phyloP scores from a whole-genome alignment of 352 stramenopile species.

The Pythium brachiatum region DNA sequence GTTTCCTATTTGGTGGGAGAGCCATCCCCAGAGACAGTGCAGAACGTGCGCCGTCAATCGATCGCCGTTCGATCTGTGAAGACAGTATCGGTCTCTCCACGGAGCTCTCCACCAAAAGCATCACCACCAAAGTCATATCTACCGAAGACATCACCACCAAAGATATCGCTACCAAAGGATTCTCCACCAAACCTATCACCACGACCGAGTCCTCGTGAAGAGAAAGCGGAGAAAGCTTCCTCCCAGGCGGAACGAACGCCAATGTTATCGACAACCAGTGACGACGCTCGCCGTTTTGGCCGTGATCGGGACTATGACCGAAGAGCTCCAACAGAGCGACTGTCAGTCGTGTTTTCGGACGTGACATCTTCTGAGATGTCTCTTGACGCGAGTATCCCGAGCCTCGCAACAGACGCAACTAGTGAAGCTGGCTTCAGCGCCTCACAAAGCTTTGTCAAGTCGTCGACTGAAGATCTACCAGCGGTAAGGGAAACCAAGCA shows the following conservation, averaged over 20 bases:
- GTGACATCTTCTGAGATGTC: constrained; percentile 45
- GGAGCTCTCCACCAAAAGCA: constrained; percentile 6
- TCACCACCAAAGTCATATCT: constrained; percentile 6
- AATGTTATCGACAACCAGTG: not conserved
- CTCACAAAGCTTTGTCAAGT: constrained; percentile 2
- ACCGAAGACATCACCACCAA: not conserved
- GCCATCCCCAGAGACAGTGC: constrained; percentile 12
- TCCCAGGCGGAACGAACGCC: not conserved
- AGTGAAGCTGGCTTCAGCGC: constrained; percentile 4
- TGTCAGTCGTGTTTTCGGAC: constrained; percentile 23
- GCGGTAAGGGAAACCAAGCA: not conserved
- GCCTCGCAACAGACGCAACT: constrained; percentile 30
- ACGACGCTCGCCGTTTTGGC: not conserved
- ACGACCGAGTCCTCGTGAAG: not conserved
- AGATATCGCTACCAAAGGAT: not conserved
- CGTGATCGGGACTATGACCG: not conserved
- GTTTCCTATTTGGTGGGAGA: not conserved
- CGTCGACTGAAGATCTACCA: constrained; percentile 11
- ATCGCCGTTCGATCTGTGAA: constrained; percentile 12
- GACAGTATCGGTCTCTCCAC: constrained; percentile 9
- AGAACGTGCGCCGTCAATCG: constrained; percentile 8
- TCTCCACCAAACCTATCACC: not conserved
- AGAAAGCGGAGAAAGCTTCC: not conserved
- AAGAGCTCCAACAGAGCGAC: not conserved
- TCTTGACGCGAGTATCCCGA: constrained; percentile 41